These are phyloP conservation scores for Solanum virginianum DNA, from an alignment of 257 asterid genomes.

Conservation along the genomic window DNA sequence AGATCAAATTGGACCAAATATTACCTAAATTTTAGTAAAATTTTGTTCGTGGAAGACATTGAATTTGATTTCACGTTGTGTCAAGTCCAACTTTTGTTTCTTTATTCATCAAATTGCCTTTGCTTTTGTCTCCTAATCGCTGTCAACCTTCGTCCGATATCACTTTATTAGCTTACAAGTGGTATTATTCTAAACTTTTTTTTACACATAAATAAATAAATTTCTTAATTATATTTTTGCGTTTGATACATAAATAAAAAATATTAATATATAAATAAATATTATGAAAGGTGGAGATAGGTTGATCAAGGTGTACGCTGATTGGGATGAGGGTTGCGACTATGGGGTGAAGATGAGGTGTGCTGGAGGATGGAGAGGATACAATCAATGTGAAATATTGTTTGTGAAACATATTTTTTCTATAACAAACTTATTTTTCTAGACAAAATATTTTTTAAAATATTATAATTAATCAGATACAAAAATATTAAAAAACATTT, in stretches of 20 bases:
- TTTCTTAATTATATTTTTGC: background rate
- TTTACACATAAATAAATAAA: background rate
- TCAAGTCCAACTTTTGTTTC: background rate
- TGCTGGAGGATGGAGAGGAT: rapidly evolving
- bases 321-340: too few relatives aligned
- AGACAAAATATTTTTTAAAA: background rate
- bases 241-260: background rate
- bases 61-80: background rate
- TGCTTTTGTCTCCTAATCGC: background rate
- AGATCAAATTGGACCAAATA: too few relatives aligned
- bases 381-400: background rate
- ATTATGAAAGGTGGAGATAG: background rate
- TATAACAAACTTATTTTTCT: background rate
- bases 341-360: background rate
- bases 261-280: background rate
- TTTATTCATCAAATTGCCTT: background rate
- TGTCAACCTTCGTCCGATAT: background rate
- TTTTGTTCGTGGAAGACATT: background rate
- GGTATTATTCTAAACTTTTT: background rate
- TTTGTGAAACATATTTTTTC: background rate
- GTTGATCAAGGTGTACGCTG: too few relatives aligned
- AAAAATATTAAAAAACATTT: background rate
- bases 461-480: background rate
- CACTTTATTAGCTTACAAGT: background rate
- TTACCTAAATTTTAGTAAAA: too few relatives aligned